Evolutionary conservation across 345 rosid genomes (phyloP), one percentile per base, ranked within the genome.

Genomic region (Passiflora organensis): DNA sequence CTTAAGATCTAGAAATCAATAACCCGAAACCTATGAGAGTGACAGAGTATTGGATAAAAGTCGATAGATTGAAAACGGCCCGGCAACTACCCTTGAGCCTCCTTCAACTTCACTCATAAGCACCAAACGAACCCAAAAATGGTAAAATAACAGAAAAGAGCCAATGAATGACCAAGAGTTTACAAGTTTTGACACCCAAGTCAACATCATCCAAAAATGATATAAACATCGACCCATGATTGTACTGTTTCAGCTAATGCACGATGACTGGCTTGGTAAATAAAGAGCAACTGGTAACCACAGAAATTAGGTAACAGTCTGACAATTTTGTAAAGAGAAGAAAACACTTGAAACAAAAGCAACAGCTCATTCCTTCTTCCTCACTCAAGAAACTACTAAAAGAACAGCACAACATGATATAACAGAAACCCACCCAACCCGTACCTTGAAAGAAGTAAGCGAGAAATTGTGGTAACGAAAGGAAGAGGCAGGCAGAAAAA

Each of bases 331-430:
- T 43, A 12, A 13, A 48, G n/a, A 51, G 22, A 58, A 56, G 56
- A 53, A 6, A 15, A 67, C 56, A 44, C 84, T 81, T 78, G 67
- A 56, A 71, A 78, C 69, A 54, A 22, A 82, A 84, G 83, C 82
- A 76, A 84, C 45, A 49, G 39, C 64, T 37, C 62, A 32, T 76
- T 80, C 75, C 93, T 76, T 82, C 66, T 71, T 65, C 36, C 68
- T 69, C 61, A 77, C 80, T 75, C 82, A 67, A 82, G 34, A 56
- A 24, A 24, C 38, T 32, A 39, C 45, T 18, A 15, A 12, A 13
- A 57, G n/a, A 14, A 62, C 21, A 52, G 19, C 37, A 59, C 46
- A 56, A 59, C 69, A 43, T 58, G 68, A 53, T 6, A 23, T 20
- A 28, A 36, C 43, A 23, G 53, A 37, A 67, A 43, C 51, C 43